Base-by-base conservation (phyloP, 768 basidiomycete genomes). In the Suillus tomentosus region DNA sequence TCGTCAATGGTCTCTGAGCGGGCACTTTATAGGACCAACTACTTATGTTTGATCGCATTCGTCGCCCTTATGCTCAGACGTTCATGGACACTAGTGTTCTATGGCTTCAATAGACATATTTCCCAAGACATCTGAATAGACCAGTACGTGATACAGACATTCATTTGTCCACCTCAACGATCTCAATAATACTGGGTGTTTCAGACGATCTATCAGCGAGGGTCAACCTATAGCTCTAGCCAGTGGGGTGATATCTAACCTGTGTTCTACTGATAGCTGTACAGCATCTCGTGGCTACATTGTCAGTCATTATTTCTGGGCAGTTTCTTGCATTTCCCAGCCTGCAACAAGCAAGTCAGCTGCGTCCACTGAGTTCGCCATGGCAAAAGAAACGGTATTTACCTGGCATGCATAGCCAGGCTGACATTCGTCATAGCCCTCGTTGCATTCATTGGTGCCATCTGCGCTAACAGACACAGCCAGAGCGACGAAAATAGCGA, bases 1-100 rank as follows among this genome's bases (percentile, higher is more conserved):
- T 98, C 73, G 87, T 89, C 78, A 96, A 96, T 84, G 31, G 96
- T 96, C 66, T 90, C 94, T 76, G 94, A 93, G 84, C 93, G 96
- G 74, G 89, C 89, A 63, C 86, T 95, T 54, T 96, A 95, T 82
- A 83, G 91, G 76, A 90, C 88, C 70, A 92, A 93, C 82, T 31
- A 31, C 60, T 4, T 31, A 31, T 31, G 31, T 56, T 55, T 9
- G 37, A 47, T 61, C 55, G 36, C 59, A 54, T 66, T 62, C 60
- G 14, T 60, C 60, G 40, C 61, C 63, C 62, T 61, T 45, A 61
- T 67, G 57, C 64, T 62, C 60, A 45, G 17, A n/a, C 50, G 22
- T 50, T 47, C 61, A 65, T 37, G 60, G 64, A 65, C 59, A 61
- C 65, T 64, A 66, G 66, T 62, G 69, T 60, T 61, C 63, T 55